Evolutionary conservation across 805 yeast species (phyloP).

Genomic region (Ogataea minuta): DNA sequence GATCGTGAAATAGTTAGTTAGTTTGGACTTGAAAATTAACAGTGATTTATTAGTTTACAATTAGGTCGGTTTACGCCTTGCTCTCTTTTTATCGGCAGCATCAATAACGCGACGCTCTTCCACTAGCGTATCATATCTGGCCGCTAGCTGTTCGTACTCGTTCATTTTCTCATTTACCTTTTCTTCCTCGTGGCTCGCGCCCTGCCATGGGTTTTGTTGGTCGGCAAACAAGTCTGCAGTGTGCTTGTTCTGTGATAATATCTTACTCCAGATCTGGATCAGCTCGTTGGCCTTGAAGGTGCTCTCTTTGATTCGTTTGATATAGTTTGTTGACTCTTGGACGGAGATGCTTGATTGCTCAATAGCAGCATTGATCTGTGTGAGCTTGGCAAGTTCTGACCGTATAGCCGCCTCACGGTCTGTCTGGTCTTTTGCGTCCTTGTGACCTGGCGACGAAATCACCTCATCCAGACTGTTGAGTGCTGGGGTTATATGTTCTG

Average conservation of each 20-base stretch:
- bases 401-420: conserved; percentile 15
- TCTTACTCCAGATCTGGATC: conserved; percentile 58
- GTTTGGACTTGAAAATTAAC: neutral
- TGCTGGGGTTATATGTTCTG: conserved; percentile 17
- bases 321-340: conserved; percentile 17
- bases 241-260: conserved; percentile 60
- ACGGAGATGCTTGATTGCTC: conserved; percentile 20
- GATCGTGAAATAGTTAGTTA: conserved; percentile 36
- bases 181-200: conserved; percentile 19
- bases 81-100: conserved; percentile 16
- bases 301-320: conserved; percentile 18
- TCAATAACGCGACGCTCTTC: conserved; percentile 3
- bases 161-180: conserved; percentile 20
- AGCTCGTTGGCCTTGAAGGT: conserved; percentile 31
- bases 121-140: conserved; percentile 19
- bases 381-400: conserved; percentile 17
- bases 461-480: conserved; percentile 16
- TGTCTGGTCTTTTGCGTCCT: conserved; percentile 6
- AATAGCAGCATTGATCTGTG: conserved; percentile 19
- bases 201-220: conserved; percentile 16
- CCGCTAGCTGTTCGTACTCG: conserved; percentile 30
- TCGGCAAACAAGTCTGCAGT: conserved; percentile 44
- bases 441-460: conserved; percentile 10
- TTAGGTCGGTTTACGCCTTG: conserved; percentile 3
- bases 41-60: neutral